phyloP scores from a whole-genome alignment of 1,284 basidiomycete species.

The Cryptococcus amylolentus region DNA sequence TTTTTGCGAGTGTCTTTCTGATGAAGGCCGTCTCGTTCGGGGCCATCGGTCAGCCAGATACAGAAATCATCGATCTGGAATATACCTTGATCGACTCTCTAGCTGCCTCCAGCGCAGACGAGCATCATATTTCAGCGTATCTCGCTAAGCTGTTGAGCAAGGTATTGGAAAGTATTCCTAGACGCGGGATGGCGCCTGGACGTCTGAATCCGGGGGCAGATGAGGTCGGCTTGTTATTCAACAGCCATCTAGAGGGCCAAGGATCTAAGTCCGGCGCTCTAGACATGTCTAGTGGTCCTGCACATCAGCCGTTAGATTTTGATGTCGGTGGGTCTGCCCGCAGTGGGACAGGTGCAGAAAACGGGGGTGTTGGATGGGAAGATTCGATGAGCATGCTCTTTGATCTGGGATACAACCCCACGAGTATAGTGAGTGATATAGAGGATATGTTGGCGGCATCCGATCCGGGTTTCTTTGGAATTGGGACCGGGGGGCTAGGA shows the following conservation, averaged over 20 bases:
- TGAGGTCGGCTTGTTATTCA: no score
- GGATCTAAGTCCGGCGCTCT: not conserved
- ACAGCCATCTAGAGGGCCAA: no score
- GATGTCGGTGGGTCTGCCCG: not conserved
- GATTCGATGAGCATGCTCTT: not conserved
- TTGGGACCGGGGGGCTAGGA: no score
- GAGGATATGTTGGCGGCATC: slow-evolving; percentile 11
- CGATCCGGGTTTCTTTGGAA: not conserved
- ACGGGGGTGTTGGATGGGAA: not conserved
- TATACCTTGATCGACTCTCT: slow-evolving; percentile 11
- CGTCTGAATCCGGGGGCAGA: not conserved
- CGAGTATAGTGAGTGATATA: slow-evolving; percentile 9
- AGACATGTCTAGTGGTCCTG: not conserved
- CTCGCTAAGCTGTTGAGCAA: slow-evolving; percentile 5
- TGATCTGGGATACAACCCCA: slow-evolving; percentile 13
- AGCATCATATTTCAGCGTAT: slow-evolving; percentile 9
- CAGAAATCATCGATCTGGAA: slow-evolving; percentile 11
- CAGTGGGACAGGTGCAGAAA: not conserved
- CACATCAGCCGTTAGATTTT: not conserved
- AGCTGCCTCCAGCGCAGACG: slow-evolving; percentile 3
- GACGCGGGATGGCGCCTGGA: not conserved
- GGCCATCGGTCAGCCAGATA: slow-evolving; percentile 11
- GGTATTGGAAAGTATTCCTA: slow-evolving; percentile 1
- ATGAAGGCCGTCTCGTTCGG: slow-evolving; percentile 16
- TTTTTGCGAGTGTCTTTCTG: slow-evolving; percentile 14